phyloP scores from a whole-genome alignment of 23 red algal genomes.

The Gracilariopsis chorda region DNA sequence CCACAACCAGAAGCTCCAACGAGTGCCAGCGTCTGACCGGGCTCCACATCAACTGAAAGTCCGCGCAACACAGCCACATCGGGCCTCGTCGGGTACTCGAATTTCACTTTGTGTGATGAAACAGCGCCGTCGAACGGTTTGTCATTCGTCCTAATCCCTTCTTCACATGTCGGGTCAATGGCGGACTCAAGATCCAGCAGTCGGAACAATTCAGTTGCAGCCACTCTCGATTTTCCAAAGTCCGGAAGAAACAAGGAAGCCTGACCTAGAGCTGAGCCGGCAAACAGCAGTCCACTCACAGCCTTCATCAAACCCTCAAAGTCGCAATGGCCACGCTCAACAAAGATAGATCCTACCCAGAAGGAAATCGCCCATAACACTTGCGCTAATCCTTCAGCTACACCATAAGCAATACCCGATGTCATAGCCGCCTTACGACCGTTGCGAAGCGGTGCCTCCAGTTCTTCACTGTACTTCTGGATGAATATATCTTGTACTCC shows the following conservation, averaged over 20 bases:
- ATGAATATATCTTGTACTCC: conserved; percentile 78
- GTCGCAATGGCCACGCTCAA: conserved; percentile 24
- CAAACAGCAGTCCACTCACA: conserved; percentile 68
- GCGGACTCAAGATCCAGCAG: conserved; percentile 73
- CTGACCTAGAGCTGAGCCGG: conserved; percentile 48
- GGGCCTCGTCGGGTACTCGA: conserved; percentile 86
- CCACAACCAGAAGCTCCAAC: conserved; percentile 88
- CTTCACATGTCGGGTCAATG: conserved; percentile 63
- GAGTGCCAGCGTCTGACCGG: conserved; percentile 86
- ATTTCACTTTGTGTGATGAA: conserved; percentile 49
- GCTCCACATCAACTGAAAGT: conserved; percentile 53
- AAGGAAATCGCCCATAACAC: conserved; percentile 76
- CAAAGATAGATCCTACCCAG: conserved; percentile 72
- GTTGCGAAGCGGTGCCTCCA: conserved; percentile 48
- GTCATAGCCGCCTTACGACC: conserved; percentile 40
- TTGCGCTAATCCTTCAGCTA: conserved; percentile 60
- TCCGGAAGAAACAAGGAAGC: conserved; percentile 74
- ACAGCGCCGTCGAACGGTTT: conserved; percentile 52
- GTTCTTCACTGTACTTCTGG: conserved; percentile 55
- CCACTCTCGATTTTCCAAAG: conserved; percentile 72
- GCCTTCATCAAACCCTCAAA: conserved; percentile 54
- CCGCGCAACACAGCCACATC: conserved; percentile 88
- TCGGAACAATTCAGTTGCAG: conserved; percentile 84
- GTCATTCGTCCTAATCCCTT: not conserved
- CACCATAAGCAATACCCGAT: conserved; percentile 68